A percentile compares a stretch with the other conserved stretches of the same genome.
phyloP scores from a whole-genome alignment of 106 monocot genomes.

The Chionographis japonica region DNA sequence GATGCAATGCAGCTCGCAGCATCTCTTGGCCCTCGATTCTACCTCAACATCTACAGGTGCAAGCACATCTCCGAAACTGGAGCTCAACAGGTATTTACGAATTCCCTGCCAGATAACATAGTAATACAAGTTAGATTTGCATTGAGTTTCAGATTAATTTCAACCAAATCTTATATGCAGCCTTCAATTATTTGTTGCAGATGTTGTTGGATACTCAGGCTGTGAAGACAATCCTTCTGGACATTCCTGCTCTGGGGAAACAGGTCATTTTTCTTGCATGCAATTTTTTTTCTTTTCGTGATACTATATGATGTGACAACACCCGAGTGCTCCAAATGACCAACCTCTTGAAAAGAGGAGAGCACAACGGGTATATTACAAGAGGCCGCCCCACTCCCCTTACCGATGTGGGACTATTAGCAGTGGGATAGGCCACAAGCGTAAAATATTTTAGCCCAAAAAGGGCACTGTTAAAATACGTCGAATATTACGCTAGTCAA shows the following conservation, averaged over 20 bases:
- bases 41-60: slow-evolving; percentile 93
- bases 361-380: no score
- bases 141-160: neutral
- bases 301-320: neutral
- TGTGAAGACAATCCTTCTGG: slow-evolving; percentile 86
- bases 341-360: no score
- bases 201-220: slow-evolving; percentile 98
- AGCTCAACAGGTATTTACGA: slow-evolving; percentile 75
- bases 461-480: no score
- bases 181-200: slow-evolving; percentile 26
- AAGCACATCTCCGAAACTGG: slow-evolving; percentile 98
- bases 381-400: no score
- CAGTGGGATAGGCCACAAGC: no score
- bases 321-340: no score
- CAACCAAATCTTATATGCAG: neutral
- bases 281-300: neutral
- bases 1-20: slow-evolving; percentile 73
- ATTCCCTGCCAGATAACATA: slow-evolving; percentile 1
- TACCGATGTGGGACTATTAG: no score
- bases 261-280: slow-evolving; percentile 46
- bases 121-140: neutral
- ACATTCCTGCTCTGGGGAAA: slow-evolving; percentile 83
- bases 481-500: no score
- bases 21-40: slow-evolving; percentile 96
- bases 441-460: no score